Evolutionary conservation across 495 filamentous ascomycete genomes (phyloP), one percentile per base, ranked within the genome.

Genomic region (Chaetomidium leptoderma): DNA sequence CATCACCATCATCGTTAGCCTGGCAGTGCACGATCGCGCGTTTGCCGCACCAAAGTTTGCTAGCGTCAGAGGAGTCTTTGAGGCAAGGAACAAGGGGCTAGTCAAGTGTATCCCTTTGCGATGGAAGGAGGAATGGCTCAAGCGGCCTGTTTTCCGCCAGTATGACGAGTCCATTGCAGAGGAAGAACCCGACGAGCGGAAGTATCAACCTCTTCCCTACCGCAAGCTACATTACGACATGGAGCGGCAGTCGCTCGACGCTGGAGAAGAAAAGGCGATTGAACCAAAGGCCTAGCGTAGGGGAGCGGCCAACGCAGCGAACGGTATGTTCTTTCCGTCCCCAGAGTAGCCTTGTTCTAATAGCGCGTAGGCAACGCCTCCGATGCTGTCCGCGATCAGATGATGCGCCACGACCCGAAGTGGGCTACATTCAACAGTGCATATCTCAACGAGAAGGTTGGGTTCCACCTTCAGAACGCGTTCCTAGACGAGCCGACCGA

Each of bases 101-200:
- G 59, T 55, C 33, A 60, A 63, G 19, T 66, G 49, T 52, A 63
- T 55, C 6, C 53, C 52, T n/a, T 21, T 61, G 3, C 47, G 47
- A 14, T 71, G 55, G 64, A 71, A 71, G 59, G 36, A 67, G 47
- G 29, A 56, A 62, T n/a, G n/a, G n/a, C n/a, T n/a, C n/a, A n/a
- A n/a, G n/a, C n/a, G n/a, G n/a, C n/a, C n/a, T n/a, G n/a, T n/a
- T n/a, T n/a, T n/a, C n/a, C 32, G 43, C 55, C 40, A 24, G 21
- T 56, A 6, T 24, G 21, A 55, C 29, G 40, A 43, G 37, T 8
- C 37, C 29, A 10, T 17, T 43, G 1, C 23, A 30, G 51, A 54
- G 10, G 29, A 47, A 0, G 53, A 43, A 42, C n/a, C n/a, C n/a
- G n/a, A n/a, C n/a, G 32, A 14, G n/a, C n/a, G n/a, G n/a, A 55